Percentiles rank a stretch among this genome's conserved stretches.
Conservation (phyloP, 2,329 filamentous ascomycete species). For the Fusarium udum region DNA sequence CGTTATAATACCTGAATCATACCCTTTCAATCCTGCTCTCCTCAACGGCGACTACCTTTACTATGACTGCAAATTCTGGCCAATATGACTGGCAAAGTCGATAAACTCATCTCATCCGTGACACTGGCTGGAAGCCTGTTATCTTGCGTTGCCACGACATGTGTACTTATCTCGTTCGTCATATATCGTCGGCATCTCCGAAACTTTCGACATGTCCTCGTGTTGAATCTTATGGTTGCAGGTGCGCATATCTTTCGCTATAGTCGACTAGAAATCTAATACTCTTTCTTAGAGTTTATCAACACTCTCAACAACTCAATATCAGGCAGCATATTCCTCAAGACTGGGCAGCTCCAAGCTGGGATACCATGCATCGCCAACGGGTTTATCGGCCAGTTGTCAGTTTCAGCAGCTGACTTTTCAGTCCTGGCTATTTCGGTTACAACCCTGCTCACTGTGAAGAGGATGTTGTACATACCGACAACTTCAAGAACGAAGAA, state of each 20-base stretch:
- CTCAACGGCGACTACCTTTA: not conserved
- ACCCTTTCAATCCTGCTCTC: not conserved
- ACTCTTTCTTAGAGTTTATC: conserved; percentile 25
- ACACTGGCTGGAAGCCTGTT: conserved; percentile 38
- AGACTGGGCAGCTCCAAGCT: conserved; percentile 6
- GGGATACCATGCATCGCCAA: conserved; percentile 30
- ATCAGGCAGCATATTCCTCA: conserved; percentile 34
- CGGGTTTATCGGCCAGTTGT: conserved; percentile 36
- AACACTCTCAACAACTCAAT: conserved; percentile 40
- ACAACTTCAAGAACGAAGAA: conserved; percentile 23
- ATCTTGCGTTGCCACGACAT: conserved; percentile 34
- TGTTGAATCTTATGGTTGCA: conserved; percentile 38
- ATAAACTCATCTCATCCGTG: conserved; percentile 33
- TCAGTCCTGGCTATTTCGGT: conserved; percentile 40
- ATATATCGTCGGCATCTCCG: conserved; percentile 36
- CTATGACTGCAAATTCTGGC: not conserved
- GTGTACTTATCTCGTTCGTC: conserved; percentile 34
- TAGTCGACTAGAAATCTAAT: not conserved
- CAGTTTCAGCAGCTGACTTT: conserved; percentile 39
- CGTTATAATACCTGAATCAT: not conserved
- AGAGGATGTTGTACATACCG: conserved; percentile 29
- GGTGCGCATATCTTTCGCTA: conserved; percentile 12
- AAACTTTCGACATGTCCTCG: conserved; percentile 38
- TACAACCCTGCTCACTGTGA: conserved; percentile 39
- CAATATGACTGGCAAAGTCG: conserved; percentile 25